Conservation (phyloP, 73 alveolate species). For the Paramecium octaurelia region DNA sequence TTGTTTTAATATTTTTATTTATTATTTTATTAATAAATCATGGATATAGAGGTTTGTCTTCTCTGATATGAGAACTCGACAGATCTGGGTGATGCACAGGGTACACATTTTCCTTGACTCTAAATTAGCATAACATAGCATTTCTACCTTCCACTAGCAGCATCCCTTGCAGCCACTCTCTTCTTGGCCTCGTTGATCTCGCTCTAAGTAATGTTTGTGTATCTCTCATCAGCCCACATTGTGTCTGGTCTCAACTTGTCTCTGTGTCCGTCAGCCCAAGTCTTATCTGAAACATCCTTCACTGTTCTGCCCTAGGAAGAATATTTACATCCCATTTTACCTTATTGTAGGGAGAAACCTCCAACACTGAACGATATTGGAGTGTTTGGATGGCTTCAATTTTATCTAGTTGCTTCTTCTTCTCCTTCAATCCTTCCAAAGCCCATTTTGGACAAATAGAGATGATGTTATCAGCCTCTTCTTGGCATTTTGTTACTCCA, state of each 20-base stretch:
- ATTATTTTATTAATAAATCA: slow-evolving; percentile 15
- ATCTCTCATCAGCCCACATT: slow-evolving; percentile 66
- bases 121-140: not conserved
- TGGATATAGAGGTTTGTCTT: slow-evolving; percentile 37
- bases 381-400: slow-evolving; percentile 45
- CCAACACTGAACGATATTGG: slow-evolving; percentile 11
- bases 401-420: slow-evolving; percentile 27
- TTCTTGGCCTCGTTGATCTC: slow-evolving; percentile 60
- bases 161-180: slow-evolving; percentile 56
- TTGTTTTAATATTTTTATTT: not conserved
- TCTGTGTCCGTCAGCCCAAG: slow-evolving; percentile 63
- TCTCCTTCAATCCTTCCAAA: slow-evolving; percentile 60
- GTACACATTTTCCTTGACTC: not conserved
- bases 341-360: slow-evolving; percentile 52
- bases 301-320: slow-evolving; percentile 44
- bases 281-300: slow-evolving; percentile 56
- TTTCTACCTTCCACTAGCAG: not conserved
- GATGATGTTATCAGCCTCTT: slow-evolving; percentile 51
- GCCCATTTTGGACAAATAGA: slow-evolving; percentile 66
- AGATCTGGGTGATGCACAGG: slow-evolving; percentile 27
- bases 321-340: not conserved
- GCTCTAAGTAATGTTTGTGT: slow-evolving; percentile 37
- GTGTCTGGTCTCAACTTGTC: slow-evolving; percentile 60
- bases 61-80: not conserved
- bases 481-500: slow-evolving; percentile 49